Percentiles rank a stretch among this genome's conserved stretches.
These are phyloP conservation scores for Babjeviella inositovora DNA, from an alignment of 805 yeast genomes.

Conservation along the genomic window DNA sequence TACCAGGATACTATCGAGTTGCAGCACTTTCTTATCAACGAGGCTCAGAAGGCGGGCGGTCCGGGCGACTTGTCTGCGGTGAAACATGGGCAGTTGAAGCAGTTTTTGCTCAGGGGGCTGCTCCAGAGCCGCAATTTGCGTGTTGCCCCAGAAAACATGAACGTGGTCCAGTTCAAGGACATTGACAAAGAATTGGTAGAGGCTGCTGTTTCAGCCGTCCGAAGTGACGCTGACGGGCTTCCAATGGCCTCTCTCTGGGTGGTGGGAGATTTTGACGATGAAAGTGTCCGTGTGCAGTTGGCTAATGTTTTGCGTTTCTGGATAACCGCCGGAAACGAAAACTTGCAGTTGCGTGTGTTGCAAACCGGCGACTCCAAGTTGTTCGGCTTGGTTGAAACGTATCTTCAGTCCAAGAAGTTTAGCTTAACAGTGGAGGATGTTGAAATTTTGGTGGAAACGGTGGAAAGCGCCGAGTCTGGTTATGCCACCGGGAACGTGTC, in stretches of 20 bases:
- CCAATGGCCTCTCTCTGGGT: slow-evolving; percentile 22
- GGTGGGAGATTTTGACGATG: slow-evolving; percentile 36
- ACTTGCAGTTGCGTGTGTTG: slow-evolving; percentile 21
- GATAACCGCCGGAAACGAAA: slow-evolving; percentile 8
- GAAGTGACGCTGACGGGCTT: slow-evolving; percentile 7
- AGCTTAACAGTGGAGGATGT: not conserved
- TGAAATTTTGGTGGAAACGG: too few species aligned
- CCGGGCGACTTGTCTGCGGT: too few species aligned
- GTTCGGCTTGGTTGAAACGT: too few species aligned
- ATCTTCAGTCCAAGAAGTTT: not conserved
- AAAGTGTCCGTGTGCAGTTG: slow-evolving; percentile 24
- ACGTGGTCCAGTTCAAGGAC: too few species aligned
- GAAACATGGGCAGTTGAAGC: too few species aligned
- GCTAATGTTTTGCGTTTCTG: slow-evolving; percentile 12
- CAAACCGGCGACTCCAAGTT: slow-evolving; percentile 8
- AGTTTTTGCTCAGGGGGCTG: too few species aligned
- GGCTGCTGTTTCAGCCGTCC: slow-evolving; percentile 1
- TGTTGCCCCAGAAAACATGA: too few species aligned
- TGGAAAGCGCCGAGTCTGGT: too few species aligned
- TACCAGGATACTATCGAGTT: slow-evolving; percentile 30
- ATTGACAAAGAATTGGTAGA: slow-evolving; percentile 8
- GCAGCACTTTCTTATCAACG: slow-evolving; percentile 9
- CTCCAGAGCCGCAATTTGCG: slow-evolving; percentile 1
- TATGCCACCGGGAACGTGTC: too few species aligned
- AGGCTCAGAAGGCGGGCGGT: too few species aligned